Evolutionary conservation across 345 rosid genomes (phyloP).

Genomic region (Bruguiera sexangula): DNA sequence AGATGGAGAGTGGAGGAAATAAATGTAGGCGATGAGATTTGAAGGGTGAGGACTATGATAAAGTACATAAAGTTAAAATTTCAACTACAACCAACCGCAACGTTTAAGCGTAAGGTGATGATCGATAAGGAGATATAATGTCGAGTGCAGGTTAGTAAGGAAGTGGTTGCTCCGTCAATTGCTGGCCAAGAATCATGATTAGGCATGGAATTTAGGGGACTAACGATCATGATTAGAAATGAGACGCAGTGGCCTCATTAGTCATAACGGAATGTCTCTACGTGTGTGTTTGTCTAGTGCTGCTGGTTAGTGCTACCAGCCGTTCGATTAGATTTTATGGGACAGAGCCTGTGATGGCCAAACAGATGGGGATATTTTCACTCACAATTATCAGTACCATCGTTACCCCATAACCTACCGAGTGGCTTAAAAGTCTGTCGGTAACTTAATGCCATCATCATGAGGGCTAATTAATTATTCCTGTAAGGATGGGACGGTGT

Average conservation of each 20-base stretch:
- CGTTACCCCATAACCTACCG: no score
- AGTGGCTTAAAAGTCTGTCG: neutral
- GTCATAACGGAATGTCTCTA: conserved; percentile 37
- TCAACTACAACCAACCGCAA: conserved; percentile 22
- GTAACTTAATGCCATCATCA: neutral
- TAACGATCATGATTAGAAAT: conserved; percentile 54
- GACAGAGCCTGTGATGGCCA: neutral
- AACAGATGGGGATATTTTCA: no score
- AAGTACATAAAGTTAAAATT: neutral
- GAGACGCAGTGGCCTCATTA: conserved; percentile 37
- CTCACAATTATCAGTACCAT: no score
- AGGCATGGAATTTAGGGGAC: conserved; percentile 42
- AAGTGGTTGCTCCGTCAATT: conserved; percentile 77
- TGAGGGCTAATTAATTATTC: no score
- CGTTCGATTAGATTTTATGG: conserved; percentile 11
- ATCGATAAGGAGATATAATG: conserved; percentile 6
- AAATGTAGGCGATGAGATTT: neutral
- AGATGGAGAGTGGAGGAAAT: neutral
- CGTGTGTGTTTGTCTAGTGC: conserved; percentile 12
- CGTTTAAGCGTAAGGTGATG: conserved; percentile 9
- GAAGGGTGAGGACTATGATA: neutral
- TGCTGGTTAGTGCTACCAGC: conserved; percentile 7
- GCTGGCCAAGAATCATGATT: conserved; percentile 60
- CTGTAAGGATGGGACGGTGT: no score
- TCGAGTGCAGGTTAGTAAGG: conserved; percentile 24